phyloP scores from a whole-genome alignment of 2,329 filamentous ascomycete genomes.

The Cryphonectria naterciae region DNA sequence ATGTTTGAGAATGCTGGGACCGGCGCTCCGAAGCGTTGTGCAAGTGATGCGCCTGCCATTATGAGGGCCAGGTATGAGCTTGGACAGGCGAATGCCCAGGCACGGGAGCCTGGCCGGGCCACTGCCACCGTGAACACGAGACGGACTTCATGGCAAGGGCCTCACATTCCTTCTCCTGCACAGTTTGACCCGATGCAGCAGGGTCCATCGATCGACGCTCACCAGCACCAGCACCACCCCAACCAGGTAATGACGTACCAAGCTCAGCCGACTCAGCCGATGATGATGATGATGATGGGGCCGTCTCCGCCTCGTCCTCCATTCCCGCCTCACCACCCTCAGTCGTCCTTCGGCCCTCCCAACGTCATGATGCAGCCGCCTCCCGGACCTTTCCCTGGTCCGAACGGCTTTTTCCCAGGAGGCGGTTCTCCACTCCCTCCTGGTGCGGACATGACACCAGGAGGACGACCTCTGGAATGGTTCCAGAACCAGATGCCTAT shows the following conservation, averaged over 20 bases:
- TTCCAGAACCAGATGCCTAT: conserved; percentile 20
- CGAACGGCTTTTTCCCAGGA: background rate
- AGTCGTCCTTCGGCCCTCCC: background rate
- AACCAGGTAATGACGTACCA: conserved; percentile 3
- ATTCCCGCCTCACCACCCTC: conserved; percentile 12
- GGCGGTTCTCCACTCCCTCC: background rate
- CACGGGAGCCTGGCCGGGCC: background rate
- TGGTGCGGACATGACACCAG: background rate
- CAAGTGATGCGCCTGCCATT: conserved; percentile 11
- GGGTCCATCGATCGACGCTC: background rate
- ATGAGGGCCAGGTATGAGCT: background rate
- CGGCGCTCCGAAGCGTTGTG: background rate
- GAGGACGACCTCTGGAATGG: background rate
- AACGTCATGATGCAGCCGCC: conserved; percentile 14
- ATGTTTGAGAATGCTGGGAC: conserved; percentile 7
- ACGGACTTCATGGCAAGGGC: conserved; percentile 6
- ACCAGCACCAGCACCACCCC: background rate
- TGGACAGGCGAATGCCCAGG: background rate
- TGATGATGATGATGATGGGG: background rate
- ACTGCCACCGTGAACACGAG: background rate
- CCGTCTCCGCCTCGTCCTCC: background rate
- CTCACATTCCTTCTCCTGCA: background rate
- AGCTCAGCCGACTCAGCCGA: background rate
- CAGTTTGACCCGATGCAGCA: background rate
- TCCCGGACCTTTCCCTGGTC: background rate